Base-by-base conservation (phyloP, 495 filamentous ascomycete species). In the Podospora didyma region DNA sequence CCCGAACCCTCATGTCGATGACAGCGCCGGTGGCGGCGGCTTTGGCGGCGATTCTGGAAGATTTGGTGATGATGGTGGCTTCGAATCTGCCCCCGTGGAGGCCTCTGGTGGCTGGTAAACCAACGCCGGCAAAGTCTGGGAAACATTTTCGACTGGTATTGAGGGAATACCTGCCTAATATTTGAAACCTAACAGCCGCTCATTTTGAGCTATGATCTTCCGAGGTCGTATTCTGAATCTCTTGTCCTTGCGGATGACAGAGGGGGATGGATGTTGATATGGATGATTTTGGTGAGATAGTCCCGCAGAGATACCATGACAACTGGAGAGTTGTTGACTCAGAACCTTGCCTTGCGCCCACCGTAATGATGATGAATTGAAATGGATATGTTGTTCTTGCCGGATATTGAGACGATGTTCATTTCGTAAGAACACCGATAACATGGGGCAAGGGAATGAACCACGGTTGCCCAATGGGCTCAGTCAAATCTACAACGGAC, bases 371-470 rank as follows among this genome's bases (percentile, higher is more conserved):
- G n/a, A n/a, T 5, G 12, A 17, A 42, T 21, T 26, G 14, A 12
- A 21, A 12, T 22, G 1, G 22, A 19, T 3, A 21, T 14, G 19
- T 47, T 14, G 11, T 47, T 22, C 7, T 14, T 21, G 45, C 45
- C 4, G 14, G 45, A 47, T 22, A 7, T 47, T 26, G 45, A 23
- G 7, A 34, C 3, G 31, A 19, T 42, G 31, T 17, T 54, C 17
- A 54, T 5, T 54, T 54, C 2, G 52, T 54, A 6, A 54, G 52
- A 54, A 73, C 69, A 4, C 84, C 84, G 51, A 53, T 39, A 2
- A 44, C 37, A 72, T 88, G 82, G 28, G 84, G 83, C 62, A 85
- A 60, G 35, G 69, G 60, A 2, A 74, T 63, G 62, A 71, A 80
- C 68, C 71, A 74, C 56, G 73, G 76, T 50, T 75, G 77, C 46